Evolutionary conservation across 1,284 basidiomycete species (phyloP).

Genomic region (Wallemia hederae): DNA sequence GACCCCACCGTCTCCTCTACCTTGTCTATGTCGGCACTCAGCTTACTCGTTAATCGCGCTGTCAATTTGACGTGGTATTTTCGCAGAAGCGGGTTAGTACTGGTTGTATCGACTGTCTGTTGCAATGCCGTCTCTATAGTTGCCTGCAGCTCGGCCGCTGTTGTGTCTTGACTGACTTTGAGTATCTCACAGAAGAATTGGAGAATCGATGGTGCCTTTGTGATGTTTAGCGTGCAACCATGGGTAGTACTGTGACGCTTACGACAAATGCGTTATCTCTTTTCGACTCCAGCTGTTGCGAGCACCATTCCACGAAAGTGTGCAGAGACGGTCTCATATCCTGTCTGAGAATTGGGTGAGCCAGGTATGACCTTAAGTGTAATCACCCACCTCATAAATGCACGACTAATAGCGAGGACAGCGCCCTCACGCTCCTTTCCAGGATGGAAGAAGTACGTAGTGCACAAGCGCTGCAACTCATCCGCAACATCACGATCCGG

Average conservation of each 20-base stretch:
- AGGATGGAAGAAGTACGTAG: slow-evolving; percentile 30
- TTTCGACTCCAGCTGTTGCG: background rate
- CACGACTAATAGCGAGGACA: slow-evolving; percentile 33
- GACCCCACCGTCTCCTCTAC: background rate
- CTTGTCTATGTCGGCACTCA: background rate
- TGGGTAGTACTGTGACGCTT: background rate
- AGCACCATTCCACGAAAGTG: background rate
- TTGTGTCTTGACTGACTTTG: background rate
- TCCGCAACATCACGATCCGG: slow-evolving; percentile 19
- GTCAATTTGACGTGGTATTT: slow-evolving; percentile 35
- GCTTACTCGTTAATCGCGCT: slow-evolving; percentile 21
- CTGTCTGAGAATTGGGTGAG: background rate
- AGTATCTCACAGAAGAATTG: background rate
- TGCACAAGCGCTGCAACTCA: slow-evolving; percentile 30
- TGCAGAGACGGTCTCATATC: background rate
- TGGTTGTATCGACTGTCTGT: background rate
- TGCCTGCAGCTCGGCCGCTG: background rate
- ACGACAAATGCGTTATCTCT: background rate
- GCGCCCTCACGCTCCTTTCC: slow-evolving; percentile 60
- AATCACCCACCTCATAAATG: slow-evolving; percentile 37
- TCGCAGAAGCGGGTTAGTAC: slow-evolving; percentile 29
- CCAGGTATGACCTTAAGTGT: background rate
- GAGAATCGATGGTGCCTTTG: background rate
- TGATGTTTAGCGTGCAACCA: background rate
- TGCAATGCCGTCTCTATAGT: background rate